Conservation (phyloP, 139 green algal species). For the Pseudopediastrum boryanum region DNA sequence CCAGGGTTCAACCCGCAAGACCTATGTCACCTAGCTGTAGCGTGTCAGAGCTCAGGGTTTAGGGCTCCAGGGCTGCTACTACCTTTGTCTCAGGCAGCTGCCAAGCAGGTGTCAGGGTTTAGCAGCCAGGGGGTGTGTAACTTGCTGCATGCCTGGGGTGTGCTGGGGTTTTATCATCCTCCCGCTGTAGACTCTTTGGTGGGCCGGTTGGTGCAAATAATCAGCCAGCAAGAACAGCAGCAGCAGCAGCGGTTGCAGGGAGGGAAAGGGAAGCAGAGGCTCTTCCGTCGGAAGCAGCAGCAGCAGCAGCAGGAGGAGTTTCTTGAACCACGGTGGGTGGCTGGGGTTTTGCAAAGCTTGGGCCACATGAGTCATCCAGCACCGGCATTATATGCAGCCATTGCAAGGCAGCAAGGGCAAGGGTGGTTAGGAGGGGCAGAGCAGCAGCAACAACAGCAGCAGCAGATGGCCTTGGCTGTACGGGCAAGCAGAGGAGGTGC, state of each 20-base stretch:
- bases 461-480: neutral
- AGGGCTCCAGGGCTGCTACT: constrained; percentile 9
- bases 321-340: constrained; percentile 9
- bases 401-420: neutral
- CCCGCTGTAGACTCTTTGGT: too few relatives aligned
- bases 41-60: constrained; percentile 8
- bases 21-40: constrained; percentile 23
- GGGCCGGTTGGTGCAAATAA: too few relatives aligned
- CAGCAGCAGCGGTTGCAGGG: constrained; percentile 24
- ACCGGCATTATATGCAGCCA: neutral
- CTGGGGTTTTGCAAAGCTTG: constrained; percentile 23
- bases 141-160: constrained; percentile 25
- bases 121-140: constrained; percentile 28
- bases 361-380: constrained; percentile 6
- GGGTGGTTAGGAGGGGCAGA: neutral
- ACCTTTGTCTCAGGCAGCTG: constrained; percentile 11
- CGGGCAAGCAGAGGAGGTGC: neutral
- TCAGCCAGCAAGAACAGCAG: constrained; percentile 23
- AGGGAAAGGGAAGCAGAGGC: too few relatives aligned
- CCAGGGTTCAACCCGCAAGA: constrained; percentile 29
- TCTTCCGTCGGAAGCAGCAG: too few relatives aligned
- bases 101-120: neutral
- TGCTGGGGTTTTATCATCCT: constrained; percentile 8
- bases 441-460: neutral
- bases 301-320: neutral